Base-by-base conservation (phyloP, 768 basidiomycete genomes). In the Suillus subluteus region DNA sequence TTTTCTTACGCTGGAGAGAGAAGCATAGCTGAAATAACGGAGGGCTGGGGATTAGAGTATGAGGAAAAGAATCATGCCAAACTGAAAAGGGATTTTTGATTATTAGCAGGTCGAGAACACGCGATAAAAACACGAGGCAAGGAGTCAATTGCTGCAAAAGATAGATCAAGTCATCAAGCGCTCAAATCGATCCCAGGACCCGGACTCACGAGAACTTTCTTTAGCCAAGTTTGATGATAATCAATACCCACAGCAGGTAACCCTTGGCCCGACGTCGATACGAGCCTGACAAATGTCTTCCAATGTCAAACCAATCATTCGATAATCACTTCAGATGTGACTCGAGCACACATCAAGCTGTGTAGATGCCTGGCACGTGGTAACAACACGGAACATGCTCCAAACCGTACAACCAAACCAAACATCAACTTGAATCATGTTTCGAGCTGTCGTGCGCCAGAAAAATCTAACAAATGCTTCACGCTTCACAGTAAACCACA, bases 1-100 rank as follows among this genome's bases (percentile, higher is more conserved):
- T 75, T 68, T 32, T 77, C 83, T 81, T 77, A 94, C 92, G 91
- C 88, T 77, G 92, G 92, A 70, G 91, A 93, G 78, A 88, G 87
- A 73, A 94, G 87, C 92, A 94, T 93, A 78, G 69, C 76, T 59
- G 23, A 67, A 67, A 55, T 64, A 65, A 70, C 32, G 63, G 69
- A 70, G 66, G 67, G 68, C 70, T 69, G 62, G 69, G 69, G 35
- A 68, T 71, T 68, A 59, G 38, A 62, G 66, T 63, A 66, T 65
- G 61, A 74, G 75, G 68, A 69, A 65, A 70, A 76, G 67, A 72
- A 64, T 74, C 73, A 76, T 70, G 70, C 70, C 72, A 59, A 64
- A 70, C 69, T 64, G 72, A 71, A 75, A 75, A 72, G 68, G 78
- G 71, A 63, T 66, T 65, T 61, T 64, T 69, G 71, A 77, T 68